These are phyloP conservation scores for Chytriomyces sp. DNA, from an alignment of 192 early-diverging fungal genomes.

Conservation along the genomic window DNA sequence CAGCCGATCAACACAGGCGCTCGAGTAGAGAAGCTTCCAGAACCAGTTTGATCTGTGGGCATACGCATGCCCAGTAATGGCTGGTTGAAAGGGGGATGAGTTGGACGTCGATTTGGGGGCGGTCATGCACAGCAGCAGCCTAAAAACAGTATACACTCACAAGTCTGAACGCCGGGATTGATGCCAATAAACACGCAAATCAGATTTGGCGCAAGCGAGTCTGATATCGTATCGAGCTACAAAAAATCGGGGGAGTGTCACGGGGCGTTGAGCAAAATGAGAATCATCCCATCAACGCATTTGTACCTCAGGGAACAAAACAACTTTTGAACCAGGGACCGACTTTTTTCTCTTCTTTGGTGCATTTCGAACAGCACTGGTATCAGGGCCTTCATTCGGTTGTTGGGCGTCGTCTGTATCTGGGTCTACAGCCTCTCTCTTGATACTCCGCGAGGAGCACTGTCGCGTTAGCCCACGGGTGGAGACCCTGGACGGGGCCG, in stretches of 20 bases:
- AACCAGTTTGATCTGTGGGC: slow-evolving; percentile 34
- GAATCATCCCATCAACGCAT: not conserved
- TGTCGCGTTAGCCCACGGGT: not conserved
- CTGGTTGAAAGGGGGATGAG: slow-evolving; percentile 23
- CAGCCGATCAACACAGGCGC: slow-evolving; percentile 24
- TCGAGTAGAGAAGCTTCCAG: slow-evolving; percentile 29
- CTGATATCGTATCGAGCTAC: slow-evolving; percentile 22
- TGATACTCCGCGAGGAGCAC: not conserved
- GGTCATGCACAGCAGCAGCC: too few species aligned
- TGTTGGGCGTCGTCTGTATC: not conserved
- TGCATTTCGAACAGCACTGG: not conserved
- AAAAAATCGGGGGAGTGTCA: not conserved
- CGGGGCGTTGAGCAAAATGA: not conserved
- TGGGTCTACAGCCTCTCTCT: not conserved
- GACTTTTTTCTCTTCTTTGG: not conserved
- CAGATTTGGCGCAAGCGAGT: slow-evolving; percentile 23
- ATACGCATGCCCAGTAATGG: slow-evolving; percentile 37
- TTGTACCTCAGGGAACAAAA: not conserved
- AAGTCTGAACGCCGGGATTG: slow-evolving; percentile 19
- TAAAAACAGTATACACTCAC: not conserved
- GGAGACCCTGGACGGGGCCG: not conserved
- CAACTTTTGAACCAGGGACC: not conserved
- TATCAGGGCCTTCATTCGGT: not conserved
- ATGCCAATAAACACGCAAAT: slow-evolving; percentile 38
- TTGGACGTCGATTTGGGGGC: not conserved